Evolutionary conservation across 2,329 filamentous ascomycete genomes (phyloP), one percentile per base, ranked within the genome.

Genomic region (Colletotrichum liaoningense): DNA sequence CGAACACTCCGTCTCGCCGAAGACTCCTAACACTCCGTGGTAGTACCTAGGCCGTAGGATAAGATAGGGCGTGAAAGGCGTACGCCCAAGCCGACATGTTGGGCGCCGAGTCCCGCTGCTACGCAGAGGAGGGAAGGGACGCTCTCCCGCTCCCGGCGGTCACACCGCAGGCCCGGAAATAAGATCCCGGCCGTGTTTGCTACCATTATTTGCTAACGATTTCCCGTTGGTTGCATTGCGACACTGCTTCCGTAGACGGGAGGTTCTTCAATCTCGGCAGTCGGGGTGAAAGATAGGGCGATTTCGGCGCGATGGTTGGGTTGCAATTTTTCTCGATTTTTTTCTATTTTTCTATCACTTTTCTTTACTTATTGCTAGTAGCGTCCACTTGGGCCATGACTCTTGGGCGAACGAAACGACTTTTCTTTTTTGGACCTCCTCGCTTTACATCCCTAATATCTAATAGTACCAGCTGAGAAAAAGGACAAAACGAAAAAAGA

Each of bases 131-230:
- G 28, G 30, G 30, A 42, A 42, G 35, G 38, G n/a, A 9, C 26
- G 42, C 5, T 35, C 5, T 35, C 14, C 67, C 54, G 67, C 62
- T 49, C 55, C 69, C 64, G 57, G n/a, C 64, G 56, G 69, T 54
- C 56, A 35, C 49, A 49, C 38, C 24, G 52, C 65, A 49, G 38
- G 19, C 19, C 42, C 19, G 69, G 69, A 58, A 69, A 72, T 63
- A 69, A 72, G 30, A 19, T 54, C 35, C 49, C 46, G 52, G 30
- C n/a, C 22, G 26, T 38, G 42, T 49, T 22, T 65, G 33, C 33
- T 9, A 33, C 57, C 63, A 42, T 42, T 19, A 16, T 42, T 42
- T 22, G 16, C 58, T 49, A 7, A 6, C 12, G 30, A 30, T 57
- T 30, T 16, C 22, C 24, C 24, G 38, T 33, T 24, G 58, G 33